A percentile compares a stretch with the other conserved stretches of the same genome.
Evolutionary conservation across 352 stramenopile genomes (phyloP).

Genomic region (Aphanomyces astaci): DNA sequence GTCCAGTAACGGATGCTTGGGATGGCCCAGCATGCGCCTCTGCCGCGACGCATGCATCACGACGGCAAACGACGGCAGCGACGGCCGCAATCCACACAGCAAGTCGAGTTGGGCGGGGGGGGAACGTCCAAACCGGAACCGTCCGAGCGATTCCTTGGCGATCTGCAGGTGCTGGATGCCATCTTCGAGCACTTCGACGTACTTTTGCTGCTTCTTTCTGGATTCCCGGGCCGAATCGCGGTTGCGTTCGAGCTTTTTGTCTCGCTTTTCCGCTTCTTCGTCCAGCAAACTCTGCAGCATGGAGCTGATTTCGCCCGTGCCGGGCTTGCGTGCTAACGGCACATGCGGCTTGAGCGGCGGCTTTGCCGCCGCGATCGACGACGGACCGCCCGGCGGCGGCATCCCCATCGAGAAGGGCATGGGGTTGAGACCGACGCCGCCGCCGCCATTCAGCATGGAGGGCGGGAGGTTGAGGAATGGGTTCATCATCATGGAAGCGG

Average conservation of each 20-base stretch:
- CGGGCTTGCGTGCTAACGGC: slow-evolving; percentile 69
- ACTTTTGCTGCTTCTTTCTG: slow-evolving; percentile 81
- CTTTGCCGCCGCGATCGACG: slow-evolving; percentile 21
- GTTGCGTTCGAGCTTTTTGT: slow-evolving; percentile 85
- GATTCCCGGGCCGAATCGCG: slow-evolving; percentile 77
- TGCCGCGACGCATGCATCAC: slow-evolving; percentile 60
- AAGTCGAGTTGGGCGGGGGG: slow-evolving; percentile 19
- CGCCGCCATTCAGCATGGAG: slow-evolving; percentile 38
- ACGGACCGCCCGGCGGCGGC: slow-evolving; percentile 35
- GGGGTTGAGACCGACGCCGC: slow-evolving; percentile 28
- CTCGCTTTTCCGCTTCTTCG: slow-evolving; percentile 83
- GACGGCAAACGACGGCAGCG: slow-evolving; percentile 47
- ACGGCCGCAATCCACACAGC: slow-evolving; percentile 36
- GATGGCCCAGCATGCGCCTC: slow-evolving; percentile 46
- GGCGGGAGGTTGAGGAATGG: slow-evolving; percentile 30
- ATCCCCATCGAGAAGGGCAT: slow-evolving; percentile 26
- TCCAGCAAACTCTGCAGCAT: slow-evolving; percentile 84
- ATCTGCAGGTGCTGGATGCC: slow-evolving; percentile 83
- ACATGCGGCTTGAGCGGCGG: slow-evolving; percentile 42
- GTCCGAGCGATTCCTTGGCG: slow-evolving; percentile 59
- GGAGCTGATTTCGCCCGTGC: slow-evolving; percentile 70
- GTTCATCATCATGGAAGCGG: slow-evolving; percentile 25
- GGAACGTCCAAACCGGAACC: slow-evolving; percentile 66
- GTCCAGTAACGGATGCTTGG: slow-evolving; percentile 38
- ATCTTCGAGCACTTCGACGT: slow-evolving; percentile 79